These are phyloP conservation scores for Porcisia deanei DNA, from an alignment of 208 protist genomes.

Conservation along the genomic window DNA sequence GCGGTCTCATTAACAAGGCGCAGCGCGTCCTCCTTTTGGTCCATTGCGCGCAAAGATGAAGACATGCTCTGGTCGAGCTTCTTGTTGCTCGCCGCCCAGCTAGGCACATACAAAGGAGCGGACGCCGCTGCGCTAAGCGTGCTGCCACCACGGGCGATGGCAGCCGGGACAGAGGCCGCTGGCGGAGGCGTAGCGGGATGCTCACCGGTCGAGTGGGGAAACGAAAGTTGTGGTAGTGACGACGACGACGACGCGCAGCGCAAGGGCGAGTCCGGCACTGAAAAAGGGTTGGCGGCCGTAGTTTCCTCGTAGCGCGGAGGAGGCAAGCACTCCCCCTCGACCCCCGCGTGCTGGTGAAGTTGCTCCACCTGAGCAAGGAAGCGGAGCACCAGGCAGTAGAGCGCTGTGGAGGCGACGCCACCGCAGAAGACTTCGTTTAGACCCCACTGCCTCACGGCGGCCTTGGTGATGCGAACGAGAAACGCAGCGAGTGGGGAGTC, in stretches of 20 bases:
- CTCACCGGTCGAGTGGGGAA: not conserved
- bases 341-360: slow-evolving; percentile 13
- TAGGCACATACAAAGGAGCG: slow-evolving; percentile 17
- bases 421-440: slow-evolving; percentile 55
- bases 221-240: not conserved
- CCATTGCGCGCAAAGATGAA: not conserved
- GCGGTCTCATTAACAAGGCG: not conserved
- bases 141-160: not conserved
- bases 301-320: slow-evolving; percentile 31
- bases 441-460: slow-evolving; percentile 56
- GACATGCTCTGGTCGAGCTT: not conserved
- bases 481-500: slow-evolving; percentile 21
- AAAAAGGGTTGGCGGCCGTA: not conserved
- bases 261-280: not conserved
- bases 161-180: not conserved
- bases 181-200: not conserved
- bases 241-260: not conserved
- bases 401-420: slow-evolving; percentile 53
- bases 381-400: slow-evolving; percentile 63
- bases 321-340: slow-evolving; percentile 25
- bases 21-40: not conserved
- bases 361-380: slow-evolving; percentile 47
- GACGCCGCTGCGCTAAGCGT: not conserved
- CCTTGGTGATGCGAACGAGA: slow-evolving; percentile 65
- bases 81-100: slow-evolving; percentile 6